Base-by-base conservation (phyloP, 2,329 filamentous ascomycete species). In the Fusarium clavum region DNA sequence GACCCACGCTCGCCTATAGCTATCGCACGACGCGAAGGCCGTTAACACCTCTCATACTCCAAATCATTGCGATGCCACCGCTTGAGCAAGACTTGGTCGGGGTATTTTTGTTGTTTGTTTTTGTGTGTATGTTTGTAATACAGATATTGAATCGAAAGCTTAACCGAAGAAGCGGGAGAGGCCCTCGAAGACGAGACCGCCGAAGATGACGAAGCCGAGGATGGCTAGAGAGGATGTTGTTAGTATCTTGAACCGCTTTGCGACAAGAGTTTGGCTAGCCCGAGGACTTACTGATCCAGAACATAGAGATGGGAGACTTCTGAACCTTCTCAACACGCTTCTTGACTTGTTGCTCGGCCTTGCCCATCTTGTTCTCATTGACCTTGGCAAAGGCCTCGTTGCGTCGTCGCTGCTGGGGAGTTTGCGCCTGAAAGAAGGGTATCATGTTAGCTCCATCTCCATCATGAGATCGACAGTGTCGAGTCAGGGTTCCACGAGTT, bases 361-460 rank as follows among this genome's bases (percentile, higher is more conserved):
- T 94, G 81, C 93, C 93, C 80, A 92, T 91, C 78, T 90, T 92
- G 64, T 85, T 83, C 78, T 92, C 89, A 79, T 95, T 90, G 57
- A 88, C 86, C 79, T 91, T 91, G 73, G 87, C 90, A 82, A 93
- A 97, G 81, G 92, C 91, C 77, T 88, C 88, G 84, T 96, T 96
- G 69, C 91, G 90, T 77, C 89, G 89, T 80, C 93, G 91, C 85
- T 96, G 93, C 81, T 93, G 88, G 74, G 91, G 92, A 73, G 93
- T 96, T 90, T 95, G 92, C 74, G 90, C 92, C 92, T 94, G 53
- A 24, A 25, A 41, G 34, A 20, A 43, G 22, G 13, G n/a, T 32
- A 61, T 56, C 40, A 64, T 64, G 61, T 70, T 70, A 70, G 62
- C 63, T 52, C 61, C 63, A 69, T 71, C 58, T 55, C 52, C 54